Conservation (phyloP, 352 stramenopile species). For the Globisporangium cederbergense region DNA sequence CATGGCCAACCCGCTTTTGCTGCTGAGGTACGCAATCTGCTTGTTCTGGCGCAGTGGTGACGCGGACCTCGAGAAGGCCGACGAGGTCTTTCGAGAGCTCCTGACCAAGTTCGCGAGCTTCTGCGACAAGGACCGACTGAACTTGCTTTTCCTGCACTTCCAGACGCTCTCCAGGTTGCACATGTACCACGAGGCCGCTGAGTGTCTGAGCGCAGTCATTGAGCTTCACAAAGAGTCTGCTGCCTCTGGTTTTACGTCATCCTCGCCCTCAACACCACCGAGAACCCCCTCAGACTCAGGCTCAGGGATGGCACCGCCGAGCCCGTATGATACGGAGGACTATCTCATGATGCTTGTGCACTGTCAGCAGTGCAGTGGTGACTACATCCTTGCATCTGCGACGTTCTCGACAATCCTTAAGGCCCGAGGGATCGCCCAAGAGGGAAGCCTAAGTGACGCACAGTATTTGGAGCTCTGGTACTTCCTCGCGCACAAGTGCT, state of each 20-base stretch:
- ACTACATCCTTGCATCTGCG: constrained; percentile 48
- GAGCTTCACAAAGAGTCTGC: constrained; percentile 9
- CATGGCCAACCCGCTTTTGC: constrained; percentile 50
- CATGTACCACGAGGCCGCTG: constrained; percentile 47
- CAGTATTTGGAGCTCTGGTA: constrained; percentile 57
- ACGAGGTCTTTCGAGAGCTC: constrained; percentile 56
- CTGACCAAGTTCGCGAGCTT: constrained; percentile 56
- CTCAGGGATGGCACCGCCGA: neutral
- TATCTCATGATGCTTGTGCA: constrained; percentile 70
- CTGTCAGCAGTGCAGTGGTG: constrained; percentile 53
- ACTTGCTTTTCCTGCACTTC: constrained; percentile 60
- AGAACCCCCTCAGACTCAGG: neutral
- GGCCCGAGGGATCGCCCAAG: constrained; percentile 25
- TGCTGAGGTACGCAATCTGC: constrained; percentile 60
- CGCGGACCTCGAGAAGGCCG: constrained; percentile 43
- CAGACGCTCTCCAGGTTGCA: constrained; percentile 53
- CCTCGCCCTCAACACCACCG: neutral
- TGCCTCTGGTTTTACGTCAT: neutral
- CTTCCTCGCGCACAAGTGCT: constrained; percentile 57
- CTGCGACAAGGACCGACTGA: constrained; percentile 53
- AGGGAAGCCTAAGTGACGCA: constrained; percentile 35
- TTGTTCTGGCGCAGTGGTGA: constrained; percentile 56
- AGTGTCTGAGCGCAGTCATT: constrained; percentile 46
- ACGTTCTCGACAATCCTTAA: constrained; percentile 45
- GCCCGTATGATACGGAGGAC: constrained; percentile 37